Base-by-base conservation (phyloP, 2,329 filamentous ascomycete species). In the Cytospora mali region DNA sequence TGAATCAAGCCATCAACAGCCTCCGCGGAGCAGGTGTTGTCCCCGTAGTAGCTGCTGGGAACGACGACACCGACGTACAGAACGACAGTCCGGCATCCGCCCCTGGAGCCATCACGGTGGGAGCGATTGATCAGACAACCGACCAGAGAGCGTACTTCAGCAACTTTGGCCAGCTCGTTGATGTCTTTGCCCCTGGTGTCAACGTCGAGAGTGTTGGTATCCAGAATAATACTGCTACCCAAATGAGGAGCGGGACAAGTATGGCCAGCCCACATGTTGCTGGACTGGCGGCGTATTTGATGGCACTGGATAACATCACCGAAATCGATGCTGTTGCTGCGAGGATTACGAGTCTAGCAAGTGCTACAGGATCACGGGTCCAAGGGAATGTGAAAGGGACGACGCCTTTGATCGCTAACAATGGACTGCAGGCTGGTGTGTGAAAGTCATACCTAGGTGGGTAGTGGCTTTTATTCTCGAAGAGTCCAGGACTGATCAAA, bases 201-300 rank as follows among this genome's bases (percentile, higher is more conserved):
- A 67, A 80, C 55, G 77, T 87, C 29, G 72, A 80, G 60, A 84
- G 80, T 66, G 81, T 81, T 48, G 81, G 82, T 59, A 85, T 85
- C 72, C 66, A 70, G n/a, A 79, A 70, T 66, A 74, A 82, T 69
- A 81, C 74, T 23, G 79, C 74, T 65, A 80, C 75, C 55, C 73
- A 73, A 39, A 72, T 71, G 21, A 75, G 86, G 54, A 83, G 79
- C 68, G 84, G 84, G 58, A 86, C 84, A 65, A 83, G 81, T 66
- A 89, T 89, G 87, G 87, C 88, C 28, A 82, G 82, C 14, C 88
- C 88, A 1, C 88, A 90, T 71, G 81, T 91, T 59, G 82, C 85
- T 54, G 89, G 89, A 54, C 78, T 91, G 4, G 86, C 85, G 16
- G 87, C 87, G 29, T 91, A 91, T 74, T 76, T 91, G 33, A 86